Conservation (phyloP, 2,329 filamentous ascomycete species). For the Aspergillus latus region DNA sequence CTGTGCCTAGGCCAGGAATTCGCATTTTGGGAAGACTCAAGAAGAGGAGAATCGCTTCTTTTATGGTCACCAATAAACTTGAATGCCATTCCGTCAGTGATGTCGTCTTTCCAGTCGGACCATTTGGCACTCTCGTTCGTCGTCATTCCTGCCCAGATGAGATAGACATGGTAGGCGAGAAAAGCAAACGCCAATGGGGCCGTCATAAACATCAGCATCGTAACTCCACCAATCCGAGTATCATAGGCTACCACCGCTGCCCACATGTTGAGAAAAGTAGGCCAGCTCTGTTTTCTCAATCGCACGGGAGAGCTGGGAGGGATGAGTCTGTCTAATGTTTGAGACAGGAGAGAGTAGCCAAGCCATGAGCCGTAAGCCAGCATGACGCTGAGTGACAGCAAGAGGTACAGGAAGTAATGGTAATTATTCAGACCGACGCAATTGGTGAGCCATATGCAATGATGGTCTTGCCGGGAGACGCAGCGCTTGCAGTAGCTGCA, state of each 20-base stretch:
- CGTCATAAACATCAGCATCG: slow-evolving; percentile 74
- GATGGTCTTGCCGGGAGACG: slow-evolving; percentile 82
- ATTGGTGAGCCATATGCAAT: slow-evolving; percentile 97
- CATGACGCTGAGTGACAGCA: slow-evolving; percentile 69
- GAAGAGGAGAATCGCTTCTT: slow-evolving; percentile 28
- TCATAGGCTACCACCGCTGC: slow-evolving; percentile 63
- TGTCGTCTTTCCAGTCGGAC: slow-evolving; percentile 65
- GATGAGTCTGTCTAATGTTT: slow-evolving; percentile 40
- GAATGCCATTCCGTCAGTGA: slow-evolving; percentile 53
- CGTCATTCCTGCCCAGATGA: slow-evolving; percentile 90
- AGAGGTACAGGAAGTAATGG: slow-evolving; percentile 79
- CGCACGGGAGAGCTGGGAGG: slow-evolving; percentile 46
- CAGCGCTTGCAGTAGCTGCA: slow-evolving; percentile 87
- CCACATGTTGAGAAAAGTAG: slow-evolving; percentile 61
- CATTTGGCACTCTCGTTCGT: slow-evolving; percentile 96
- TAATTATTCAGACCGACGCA: slow-evolving; percentile 91
- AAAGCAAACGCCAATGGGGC: slow-evolving; percentile 77
- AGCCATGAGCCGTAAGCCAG: slow-evolving; percentile 74
- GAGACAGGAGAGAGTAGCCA: slow-evolving; percentile 55
- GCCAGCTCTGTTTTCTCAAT: slow-evolving; percentile 46
- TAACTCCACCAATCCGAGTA: slow-evolving; percentile 71
- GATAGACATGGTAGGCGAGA: slow-evolving; percentile 76
- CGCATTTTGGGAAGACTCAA: slow-evolving; percentile 29
- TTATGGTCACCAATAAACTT: slow-evolving; percentile 67
- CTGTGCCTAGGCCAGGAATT: slow-evolving; percentile 70